These are phyloP conservation scores for Pisolithus thermaeus DNA, from an alignment of 1,284 basidiomycete genomes.

Conservation along the genomic window DNA sequence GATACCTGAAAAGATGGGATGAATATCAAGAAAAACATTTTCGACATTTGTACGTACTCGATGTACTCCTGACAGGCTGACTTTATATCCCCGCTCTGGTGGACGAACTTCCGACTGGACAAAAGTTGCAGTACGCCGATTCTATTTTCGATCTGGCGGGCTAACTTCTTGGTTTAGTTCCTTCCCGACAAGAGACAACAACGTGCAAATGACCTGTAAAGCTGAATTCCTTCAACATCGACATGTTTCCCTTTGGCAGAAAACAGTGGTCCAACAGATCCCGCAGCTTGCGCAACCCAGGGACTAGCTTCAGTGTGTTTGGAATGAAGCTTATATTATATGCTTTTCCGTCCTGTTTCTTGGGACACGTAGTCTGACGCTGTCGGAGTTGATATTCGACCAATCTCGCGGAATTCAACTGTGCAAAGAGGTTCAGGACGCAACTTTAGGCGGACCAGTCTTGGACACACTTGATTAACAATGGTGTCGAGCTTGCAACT, in stretches of 20 bases:
- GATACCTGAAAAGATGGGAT: constrained; percentile 54
- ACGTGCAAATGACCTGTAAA: constrained; percentile 19
- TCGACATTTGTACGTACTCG: constrained; percentile 37
- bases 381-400: constrained; percentile 20
- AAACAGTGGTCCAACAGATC: background rate
- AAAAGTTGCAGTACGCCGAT: constrained; percentile 40
- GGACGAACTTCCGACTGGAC: constrained; percentile 29
- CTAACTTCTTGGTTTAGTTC: constrained; percentile 18
- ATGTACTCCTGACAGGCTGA: constrained; percentile 46
- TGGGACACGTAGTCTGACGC: background rate
- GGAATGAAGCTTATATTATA: too few relatives aligned
- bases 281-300: background rate
- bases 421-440: background rate
- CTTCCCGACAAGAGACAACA: background rate
- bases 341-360: background rate
- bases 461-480: constrained; percentile 19
- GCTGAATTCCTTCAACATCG: constrained; percentile 16
- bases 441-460: background rate
- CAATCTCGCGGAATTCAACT: constrained; percentile 27
- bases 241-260: constrained; percentile 1
- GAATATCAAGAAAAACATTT: constrained; percentile 1
- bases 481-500: constrained; percentile 12
- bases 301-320: background rate
- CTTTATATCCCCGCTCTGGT: constrained; percentile 7
- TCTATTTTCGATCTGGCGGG: constrained; percentile 46